Percentiles rank a stretch among this genome's conserved stretches.
These are phyloP conservation scores for Poterioochromonas sp. DNA, from an alignment of 352 stramenopile genomes.

Conservation along the genomic window DNA sequence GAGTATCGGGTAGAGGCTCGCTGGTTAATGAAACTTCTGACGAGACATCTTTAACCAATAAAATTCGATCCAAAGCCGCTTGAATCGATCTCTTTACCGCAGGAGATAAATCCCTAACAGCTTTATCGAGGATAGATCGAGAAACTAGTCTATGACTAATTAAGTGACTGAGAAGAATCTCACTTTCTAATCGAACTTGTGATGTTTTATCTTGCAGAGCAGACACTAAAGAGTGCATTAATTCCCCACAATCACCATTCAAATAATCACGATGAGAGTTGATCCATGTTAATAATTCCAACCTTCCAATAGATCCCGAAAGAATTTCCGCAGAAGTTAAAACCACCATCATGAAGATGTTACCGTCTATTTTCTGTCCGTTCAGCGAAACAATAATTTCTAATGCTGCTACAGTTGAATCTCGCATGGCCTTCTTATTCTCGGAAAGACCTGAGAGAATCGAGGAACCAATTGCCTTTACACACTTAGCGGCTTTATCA, in stretches of 20 bases:
- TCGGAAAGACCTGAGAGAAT: neutral
- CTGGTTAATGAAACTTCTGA: neutral
- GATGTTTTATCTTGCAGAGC: conserved; percentile 13
- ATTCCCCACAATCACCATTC: neutral
- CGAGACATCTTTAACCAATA: neutral
- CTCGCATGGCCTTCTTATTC: conserved; percentile 5
- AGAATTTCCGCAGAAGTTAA: too few species aligned
- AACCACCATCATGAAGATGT: too few species aligned
- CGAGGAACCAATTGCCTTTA: neutral
- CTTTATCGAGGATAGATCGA: neutral
- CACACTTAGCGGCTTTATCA: neutral
- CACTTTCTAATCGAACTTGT: neutral
- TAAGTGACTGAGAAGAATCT: neutral
- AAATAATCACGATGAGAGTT: neutral
- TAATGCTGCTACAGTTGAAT: neutral
- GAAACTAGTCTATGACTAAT: neutral
- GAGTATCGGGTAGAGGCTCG: neutral
- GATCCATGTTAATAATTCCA: neutral
- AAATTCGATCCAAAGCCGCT: neutral
- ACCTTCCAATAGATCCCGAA: neutral
- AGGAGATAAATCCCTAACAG: neutral
- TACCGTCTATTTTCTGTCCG: too few species aligned
- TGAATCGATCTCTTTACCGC: conserved; percentile 1
- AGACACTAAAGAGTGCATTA: neutral
- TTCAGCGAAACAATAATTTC: neutral